Evolutionary conservation across 345 rosid genomes (phyloP).

Genomic region (Ceriops tagal): DNA sequence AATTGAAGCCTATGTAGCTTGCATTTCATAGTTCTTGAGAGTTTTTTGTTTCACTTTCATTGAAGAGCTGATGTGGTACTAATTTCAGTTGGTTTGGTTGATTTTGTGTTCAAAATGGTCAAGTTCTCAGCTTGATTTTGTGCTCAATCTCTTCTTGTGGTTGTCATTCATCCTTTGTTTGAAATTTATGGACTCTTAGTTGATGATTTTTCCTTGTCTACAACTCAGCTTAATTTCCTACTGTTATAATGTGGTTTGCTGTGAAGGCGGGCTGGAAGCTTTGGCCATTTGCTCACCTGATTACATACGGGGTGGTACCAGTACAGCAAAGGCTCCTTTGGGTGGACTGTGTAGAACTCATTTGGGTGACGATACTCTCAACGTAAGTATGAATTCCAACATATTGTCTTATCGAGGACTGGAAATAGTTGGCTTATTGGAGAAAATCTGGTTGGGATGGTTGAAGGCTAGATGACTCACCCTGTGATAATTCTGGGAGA

Average conservation of each 20-base stretch:
- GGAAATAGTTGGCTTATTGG: not conserved
- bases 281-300: constrained; percentile 98
- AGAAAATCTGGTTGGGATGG: not conserved
- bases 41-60: not conserved
- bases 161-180: not conserved
- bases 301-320: constrained; percentile 88
- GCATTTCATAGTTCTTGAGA: not conserved
- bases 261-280: constrained; percentile 98
- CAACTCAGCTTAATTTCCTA: constrained; percentile 7
- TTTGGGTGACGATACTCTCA: constrained; percentile 98
- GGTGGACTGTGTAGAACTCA: constrained; percentile 94
- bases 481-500: not conserved
- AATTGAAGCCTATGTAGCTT: not conserved
- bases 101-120: not conserved
- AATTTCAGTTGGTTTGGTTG: not conserved
- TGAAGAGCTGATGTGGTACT: not conserved
- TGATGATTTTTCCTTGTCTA: not conserved
- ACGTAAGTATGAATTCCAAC: constrained; percentile 53
- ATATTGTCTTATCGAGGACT: not conserved
- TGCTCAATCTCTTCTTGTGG: constrained; percentile 3
- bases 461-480: not conserved
- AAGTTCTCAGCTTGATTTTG: not conserved
- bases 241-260: constrained; percentile 16
- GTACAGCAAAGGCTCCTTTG: constrained; percentile 93
- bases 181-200: not conserved